Evolutionary conservation across 805 yeast species (phyloP).

Genomic region (Wickerhamiella shivajii): DNA sequence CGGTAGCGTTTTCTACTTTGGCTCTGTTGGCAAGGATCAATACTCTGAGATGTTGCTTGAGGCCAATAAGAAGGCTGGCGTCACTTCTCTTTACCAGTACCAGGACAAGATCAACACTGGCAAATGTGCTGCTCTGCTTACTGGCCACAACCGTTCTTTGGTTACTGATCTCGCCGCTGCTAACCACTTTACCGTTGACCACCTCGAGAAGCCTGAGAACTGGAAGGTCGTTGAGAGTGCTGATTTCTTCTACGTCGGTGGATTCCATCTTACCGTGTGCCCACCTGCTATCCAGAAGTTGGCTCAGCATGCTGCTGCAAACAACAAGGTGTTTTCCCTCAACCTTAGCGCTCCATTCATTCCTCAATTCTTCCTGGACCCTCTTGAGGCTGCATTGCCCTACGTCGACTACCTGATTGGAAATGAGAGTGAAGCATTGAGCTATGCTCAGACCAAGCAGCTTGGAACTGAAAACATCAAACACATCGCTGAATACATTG

Average conservation of each 20-base stretch:
- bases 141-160: constrained; percentile 77
- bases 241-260: constrained; percentile 81
- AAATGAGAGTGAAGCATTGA: constrained; percentile 93
- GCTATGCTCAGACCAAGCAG: constrained; percentile 79
- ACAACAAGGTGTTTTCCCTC: constrained; percentile 61
- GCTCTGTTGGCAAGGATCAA: constrained; percentile 88
- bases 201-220: constrained; percentile 76
- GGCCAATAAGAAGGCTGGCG: constrained; percentile 84
- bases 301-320: constrained; percentile 83
- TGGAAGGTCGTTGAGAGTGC: constrained; percentile 78
- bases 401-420: constrained; percentile 87
- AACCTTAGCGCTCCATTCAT: constrained; percentile 96
- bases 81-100: constrained; percentile 70
- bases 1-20: constrained; percentile 79
- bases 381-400: constrained; percentile 62
- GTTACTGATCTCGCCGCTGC: constrained; percentile 97
- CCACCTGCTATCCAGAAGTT: constrained; percentile 83
- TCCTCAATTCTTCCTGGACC: constrained; percentile 88
- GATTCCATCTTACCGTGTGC: constrained; percentile 97
- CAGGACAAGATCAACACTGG: constrained; percentile 75
- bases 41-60: constrained; percentile 64
- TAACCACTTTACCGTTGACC: constrained; percentile 83
- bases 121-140: constrained; percentile 92
- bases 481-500: constrained; percentile 71
- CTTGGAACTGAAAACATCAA: constrained; percentile 45